Percentiles rank a stretch among this genome's conserved stretches.
phyloP scores from a whole-genome alignment of 2,329 filamentous ascomycete genomes.

The Lecanicillium sp. region DNA sequence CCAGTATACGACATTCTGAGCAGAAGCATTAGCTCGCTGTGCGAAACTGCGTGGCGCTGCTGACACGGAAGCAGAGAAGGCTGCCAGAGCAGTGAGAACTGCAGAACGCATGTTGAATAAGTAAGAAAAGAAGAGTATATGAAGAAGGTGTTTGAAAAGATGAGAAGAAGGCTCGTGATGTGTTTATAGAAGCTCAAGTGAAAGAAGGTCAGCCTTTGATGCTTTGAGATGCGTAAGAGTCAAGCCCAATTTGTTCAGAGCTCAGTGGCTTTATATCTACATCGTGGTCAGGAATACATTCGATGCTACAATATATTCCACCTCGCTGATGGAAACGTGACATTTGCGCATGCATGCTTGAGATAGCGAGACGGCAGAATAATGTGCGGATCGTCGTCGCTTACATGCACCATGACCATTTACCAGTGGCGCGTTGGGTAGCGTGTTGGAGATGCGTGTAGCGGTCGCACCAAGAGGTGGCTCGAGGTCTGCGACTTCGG shows the following conservation, averaged over 20 bases:
- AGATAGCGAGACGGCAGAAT: not conserved
- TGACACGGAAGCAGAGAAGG: conserved; percentile 10
- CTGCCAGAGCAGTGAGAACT: not conserved
- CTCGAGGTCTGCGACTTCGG: not conserved
- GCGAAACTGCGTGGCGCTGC: conserved; percentile 12
- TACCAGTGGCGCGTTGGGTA: not conserved
- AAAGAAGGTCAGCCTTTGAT: no score
- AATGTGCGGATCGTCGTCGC: not conserved
- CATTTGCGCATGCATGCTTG: not conserved
- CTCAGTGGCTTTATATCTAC: no score
- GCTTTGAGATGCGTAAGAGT: no score
- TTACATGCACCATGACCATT: conserved; percentile 1
- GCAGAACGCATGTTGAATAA: conserved; percentile 1
- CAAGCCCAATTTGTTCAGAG: no score
- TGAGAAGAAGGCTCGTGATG: no score
- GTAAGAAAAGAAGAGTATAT: no score
- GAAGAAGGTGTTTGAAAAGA: no score
- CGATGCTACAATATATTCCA: not conserved
- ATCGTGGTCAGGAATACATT: not conserved
- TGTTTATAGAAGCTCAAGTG: no score
- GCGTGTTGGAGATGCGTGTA: not conserved
- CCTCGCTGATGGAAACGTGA: conserved; percentile 1
- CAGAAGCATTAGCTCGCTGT: conserved; percentile 16
- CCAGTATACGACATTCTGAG: conserved; percentile 27
- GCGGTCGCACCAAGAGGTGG: not conserved